These are phyloP conservation scores for Pseudozyma sp. DNA, from an alignment of 1,284 basidiomycete genomes.

Conservation along the genomic window DNA sequence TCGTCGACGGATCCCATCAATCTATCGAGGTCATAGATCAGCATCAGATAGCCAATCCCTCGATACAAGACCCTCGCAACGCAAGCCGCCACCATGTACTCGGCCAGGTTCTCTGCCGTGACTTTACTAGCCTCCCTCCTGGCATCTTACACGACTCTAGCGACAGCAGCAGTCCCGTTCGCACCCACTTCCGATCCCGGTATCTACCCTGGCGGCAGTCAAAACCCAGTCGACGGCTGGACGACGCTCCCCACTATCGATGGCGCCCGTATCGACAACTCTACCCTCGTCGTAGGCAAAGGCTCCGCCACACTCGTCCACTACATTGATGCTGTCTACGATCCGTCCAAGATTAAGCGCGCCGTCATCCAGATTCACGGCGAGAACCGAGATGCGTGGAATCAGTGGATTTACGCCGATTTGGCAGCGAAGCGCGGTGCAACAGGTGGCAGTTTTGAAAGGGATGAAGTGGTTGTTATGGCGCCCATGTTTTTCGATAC, in stretches of 20 bases:
- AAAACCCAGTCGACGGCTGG: conserved; percentile 48
- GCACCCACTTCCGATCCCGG: conserved; percentile 43
- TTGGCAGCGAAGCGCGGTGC: conserved; percentile 45
- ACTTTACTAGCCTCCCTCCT: neutral
- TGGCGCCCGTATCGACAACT: conserved; percentile 57
- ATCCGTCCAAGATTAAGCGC: conserved; percentile 54
- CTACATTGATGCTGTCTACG: conserved; percentile 53
- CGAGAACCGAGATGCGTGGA: conserved; percentile 62
- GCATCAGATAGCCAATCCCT: too few species aligned
- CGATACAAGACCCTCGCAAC: too few species aligned
- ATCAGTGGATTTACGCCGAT: conserved; percentile 62
- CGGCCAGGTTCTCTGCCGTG: neutral
- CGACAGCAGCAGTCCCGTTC: neutral
- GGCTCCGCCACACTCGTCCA: conserved; percentile 43
- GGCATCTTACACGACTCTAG: neutral
- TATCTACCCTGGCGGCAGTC: conserved; percentile 42
- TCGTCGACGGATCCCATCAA: too few species aligned
- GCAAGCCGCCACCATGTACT: too few species aligned
- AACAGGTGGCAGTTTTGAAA: conserved; percentile 44
- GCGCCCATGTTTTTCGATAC: conserved; percentile 61
- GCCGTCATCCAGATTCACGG: conserved; percentile 64
- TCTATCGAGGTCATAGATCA: too few species aligned
- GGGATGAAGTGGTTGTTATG: conserved; percentile 59
- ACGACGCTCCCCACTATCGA: conserved; percentile 36
- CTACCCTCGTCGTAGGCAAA: conserved; percentile 46